Conservation (phyloP, 1,284 basidiomycete species). For the Melampsora larici-populina region DNA sequence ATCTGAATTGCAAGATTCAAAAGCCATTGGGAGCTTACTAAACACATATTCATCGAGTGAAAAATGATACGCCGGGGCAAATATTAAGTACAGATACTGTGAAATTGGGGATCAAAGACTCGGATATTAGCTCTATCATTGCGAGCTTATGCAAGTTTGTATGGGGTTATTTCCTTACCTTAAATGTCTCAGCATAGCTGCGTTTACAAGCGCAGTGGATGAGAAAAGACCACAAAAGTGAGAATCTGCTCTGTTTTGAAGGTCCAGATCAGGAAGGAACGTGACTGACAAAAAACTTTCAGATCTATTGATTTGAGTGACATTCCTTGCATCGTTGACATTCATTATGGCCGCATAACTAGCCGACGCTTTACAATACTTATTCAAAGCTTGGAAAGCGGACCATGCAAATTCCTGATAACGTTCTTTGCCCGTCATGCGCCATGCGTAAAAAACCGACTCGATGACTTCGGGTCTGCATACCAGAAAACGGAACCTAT, state of each 20-base stretch:
- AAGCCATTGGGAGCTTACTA: conserved; percentile 14
- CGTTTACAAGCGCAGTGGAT: background rate
- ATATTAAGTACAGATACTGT: conserved; percentile 36
- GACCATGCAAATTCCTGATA: conserved; percentile 34
- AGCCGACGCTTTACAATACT: conserved; percentile 29
- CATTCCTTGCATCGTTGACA: conserved; percentile 13
- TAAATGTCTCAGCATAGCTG: conserved; percentile 39
- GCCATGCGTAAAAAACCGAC: conserved; percentile 38
- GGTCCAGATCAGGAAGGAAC: background rate
- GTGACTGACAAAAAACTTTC: conserved; percentile 38
- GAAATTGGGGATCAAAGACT: background rate
- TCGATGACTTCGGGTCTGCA: conserved; percentile 38
- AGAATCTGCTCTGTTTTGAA: background rate
- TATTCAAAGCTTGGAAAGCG: conserved; percentile 21
- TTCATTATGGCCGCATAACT: conserved; percentile 20
- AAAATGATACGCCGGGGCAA: conserved; percentile 6
- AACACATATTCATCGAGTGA: conserved; percentile 39
- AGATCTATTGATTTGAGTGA: background rate
- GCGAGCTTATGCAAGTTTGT: background rate
- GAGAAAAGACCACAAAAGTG: background rate
- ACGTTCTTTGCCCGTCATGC: conserved; percentile 19
- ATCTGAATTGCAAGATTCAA: background rate
- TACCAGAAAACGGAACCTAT: too few species aligned
- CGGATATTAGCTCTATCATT: background rate
- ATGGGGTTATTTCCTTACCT: conserved; percentile 10